Evolutionary conservation across 2,329 filamentous ascomycete species (phyloP), one percentile per base, ranked within the genome.

Genomic region (Diaporthe citrichinensis): DNA sequence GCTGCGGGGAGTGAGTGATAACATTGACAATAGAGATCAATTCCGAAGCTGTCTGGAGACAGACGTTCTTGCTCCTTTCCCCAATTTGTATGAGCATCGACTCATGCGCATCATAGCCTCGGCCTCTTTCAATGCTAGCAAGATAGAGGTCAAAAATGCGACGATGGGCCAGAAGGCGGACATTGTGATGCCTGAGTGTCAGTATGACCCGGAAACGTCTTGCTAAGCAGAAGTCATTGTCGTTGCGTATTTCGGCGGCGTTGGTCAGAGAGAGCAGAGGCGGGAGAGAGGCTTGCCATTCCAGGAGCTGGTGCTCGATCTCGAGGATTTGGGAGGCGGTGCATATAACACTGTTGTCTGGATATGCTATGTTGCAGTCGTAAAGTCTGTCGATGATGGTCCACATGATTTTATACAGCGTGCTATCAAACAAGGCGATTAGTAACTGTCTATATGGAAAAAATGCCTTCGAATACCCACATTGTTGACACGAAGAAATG

Each of bases 311-410:
- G 34, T 84, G 82, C 68, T 86, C 84, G 7, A 84, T 80, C 36
- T 81, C 79, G 12, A 87, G 81, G 2, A 87, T 80, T 4, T 82
- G 80, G 0, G 84, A 81, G 4, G 84, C 80, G 0, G 81, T 80
- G 14, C 59, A 57, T 1, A 76, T 67, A 12, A 74, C 44, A 12
- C 68, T 62, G 5, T 39, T 57, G 23, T 76, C 75, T 2, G 75
- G 68, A 28, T 72, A 59, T 12, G 84, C 86, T 2, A 88, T 80
- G 62, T 88, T 88, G 71, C 83, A 83, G 12, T 83, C 86, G 72
- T 88, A 88, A 14, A 85, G 80, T 0, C 78, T 78, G 36, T 87
- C 84, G 14, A 88, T 81, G 12, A 86, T 80, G 57, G 80, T 80
- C 71, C 84, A 81, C 72, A 81, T 79, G 12, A 83, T 81, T 39